Evolutionary conservation across 1,284 basidiomycete genomes (phyloP).

Genomic region (Apiotrichum siamense): DNA sequence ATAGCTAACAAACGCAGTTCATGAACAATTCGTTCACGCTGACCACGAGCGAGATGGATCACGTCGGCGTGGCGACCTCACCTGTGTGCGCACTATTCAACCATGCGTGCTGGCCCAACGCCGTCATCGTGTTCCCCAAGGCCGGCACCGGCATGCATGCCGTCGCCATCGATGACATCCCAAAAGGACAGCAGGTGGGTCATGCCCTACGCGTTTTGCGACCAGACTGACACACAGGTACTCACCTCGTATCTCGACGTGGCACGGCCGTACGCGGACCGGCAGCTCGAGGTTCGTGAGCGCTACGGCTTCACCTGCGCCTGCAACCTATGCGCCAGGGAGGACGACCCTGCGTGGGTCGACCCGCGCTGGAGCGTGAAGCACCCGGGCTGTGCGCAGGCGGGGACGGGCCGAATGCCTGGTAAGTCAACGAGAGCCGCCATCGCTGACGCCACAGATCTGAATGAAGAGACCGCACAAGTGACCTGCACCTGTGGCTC

Average conservation of each 20-base stretch:
- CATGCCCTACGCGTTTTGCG: not conserved
- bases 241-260: slow-evolving; percentile 80
- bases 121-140: slow-evolving; percentile 76
- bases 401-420: slow-evolving; percentile 23
- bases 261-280: slow-evolving; percentile 57
- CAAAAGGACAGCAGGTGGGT: slow-evolving; percentile 63
- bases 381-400: slow-evolving; percentile 24
- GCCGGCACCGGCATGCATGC: slow-evolving; percentile 57
- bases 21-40: slow-evolving; percentile 82
- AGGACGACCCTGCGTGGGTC: slow-evolving; percentile 26
- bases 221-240: slow-evolving; percentile 50
- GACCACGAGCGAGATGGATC: slow-evolving; percentile 63
- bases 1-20: slow-evolving; percentile 54
- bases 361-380: slow-evolving; percentile 61
- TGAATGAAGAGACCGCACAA: not conserved
- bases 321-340: slow-evolving; percentile 57
- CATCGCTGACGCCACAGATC: slow-evolving; percentile 12
- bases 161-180: slow-evolving; percentile 61
- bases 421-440: slow-evolving; percentile 13
- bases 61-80: slow-evolving; percentile 73
- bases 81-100: slow-evolving; percentile 76
- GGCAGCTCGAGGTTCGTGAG: slow-evolving; percentile 59
- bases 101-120: slow-evolving; percentile 87
- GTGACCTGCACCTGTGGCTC: slow-evolving; percentile 51
- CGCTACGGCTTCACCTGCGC: slow-evolving; percentile 75